These are phyloP conservation scores for Castanospermum australe DNA, from an alignment of 306 rosid species.

Conservation along the genomic window DNA sequence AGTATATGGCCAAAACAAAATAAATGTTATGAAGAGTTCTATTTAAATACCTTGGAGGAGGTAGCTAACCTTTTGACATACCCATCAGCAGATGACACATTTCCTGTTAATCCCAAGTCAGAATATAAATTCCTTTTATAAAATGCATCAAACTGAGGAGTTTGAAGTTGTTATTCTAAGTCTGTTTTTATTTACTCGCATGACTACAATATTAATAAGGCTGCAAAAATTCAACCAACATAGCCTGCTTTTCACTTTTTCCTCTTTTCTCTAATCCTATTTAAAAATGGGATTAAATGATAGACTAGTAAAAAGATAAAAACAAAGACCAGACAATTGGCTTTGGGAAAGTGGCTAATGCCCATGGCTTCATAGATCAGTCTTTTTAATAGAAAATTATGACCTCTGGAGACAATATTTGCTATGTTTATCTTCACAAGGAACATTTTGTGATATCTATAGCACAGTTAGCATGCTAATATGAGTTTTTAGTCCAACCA, in stretches of 20 bases:
- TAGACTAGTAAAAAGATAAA: background rate
- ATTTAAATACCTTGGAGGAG: conserved; percentile 52
- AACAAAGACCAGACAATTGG: background rate
- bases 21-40: conserved; percentile 9
- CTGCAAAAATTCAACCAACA: background rate
- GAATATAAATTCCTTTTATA: conserved; percentile 11
- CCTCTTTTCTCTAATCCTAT: background rate
- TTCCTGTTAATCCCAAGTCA: conserved; percentile 43
- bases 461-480: background rate
- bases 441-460: background rate
- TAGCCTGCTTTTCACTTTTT: background rate
- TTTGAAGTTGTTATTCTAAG: background rate
- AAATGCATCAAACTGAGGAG: conserved; percentile 12
- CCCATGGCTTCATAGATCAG: background rate
- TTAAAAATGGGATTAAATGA: background rate
- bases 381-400: background rate
- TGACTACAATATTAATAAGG: background rate
- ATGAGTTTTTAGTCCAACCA: background rate
- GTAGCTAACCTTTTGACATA: conserved; percentile 42
- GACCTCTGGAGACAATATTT: background rate
- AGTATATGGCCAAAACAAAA: conserved; percentile 22
- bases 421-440: background rate
- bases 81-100: conserved; percentile 48
- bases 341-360: background rate
- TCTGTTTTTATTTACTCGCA: background rate